A percentile compares a stretch with the other conserved stretches of the same genome.
Conservation (phyloP, 2,329 filamentous ascomycete genomes). For the Penicillium paneum region DNA sequence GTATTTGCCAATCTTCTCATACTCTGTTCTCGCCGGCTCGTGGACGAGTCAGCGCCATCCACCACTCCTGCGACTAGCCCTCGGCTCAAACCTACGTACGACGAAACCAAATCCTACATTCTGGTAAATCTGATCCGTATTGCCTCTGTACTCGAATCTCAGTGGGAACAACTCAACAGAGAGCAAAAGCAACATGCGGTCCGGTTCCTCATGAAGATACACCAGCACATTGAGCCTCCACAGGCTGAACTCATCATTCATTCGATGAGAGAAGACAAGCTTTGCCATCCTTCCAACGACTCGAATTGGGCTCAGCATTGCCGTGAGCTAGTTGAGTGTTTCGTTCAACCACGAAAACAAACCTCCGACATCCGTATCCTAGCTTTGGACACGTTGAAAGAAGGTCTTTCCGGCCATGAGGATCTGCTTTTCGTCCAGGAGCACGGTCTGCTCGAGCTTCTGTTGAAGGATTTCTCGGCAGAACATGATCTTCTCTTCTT, state of each 20-base stretch:
- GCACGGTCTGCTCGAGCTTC: conserved; percentile 32
- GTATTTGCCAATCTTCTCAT: conserved; percentile 34
- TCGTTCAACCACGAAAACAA: conserved; percentile 39
- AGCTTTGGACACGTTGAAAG: conserved; percentile 40
- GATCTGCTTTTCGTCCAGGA: conserved; percentile 31
- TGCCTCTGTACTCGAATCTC: conserved; percentile 33
- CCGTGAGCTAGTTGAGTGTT: conserved; percentile 36
- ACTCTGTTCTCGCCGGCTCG: conserved; percentile 35
- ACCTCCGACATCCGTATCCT: conserved; percentile 39
- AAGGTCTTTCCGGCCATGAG: conserved; percentile 36
- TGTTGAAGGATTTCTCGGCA: conserved; percentile 35
- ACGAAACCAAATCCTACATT: conserved; percentile 39
- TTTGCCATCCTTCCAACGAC: conserved; percentile 34
- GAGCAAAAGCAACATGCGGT: conserved; percentile 37
- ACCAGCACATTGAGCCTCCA: conserved; percentile 36
- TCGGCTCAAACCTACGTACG: conserved; percentile 28
- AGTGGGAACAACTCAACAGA: conserved; percentile 38
- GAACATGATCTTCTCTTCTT: conserved; percentile 40
- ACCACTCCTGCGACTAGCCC: conserved; percentile 22
- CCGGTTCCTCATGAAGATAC: conserved; percentile 36
- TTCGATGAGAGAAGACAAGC: conserved; percentile 31
- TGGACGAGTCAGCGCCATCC: conserved; percentile 28
- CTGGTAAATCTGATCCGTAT: conserved; percentile 38
- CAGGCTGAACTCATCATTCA: conserved; percentile 41
- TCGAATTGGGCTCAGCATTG: conserved; percentile 34